Evolutionary conservation across 2,329 filamentous ascomycete genomes (phyloP), one percentile per base, ranked within the genome.

Genomic region (Canariomyces notabilis): DNA sequence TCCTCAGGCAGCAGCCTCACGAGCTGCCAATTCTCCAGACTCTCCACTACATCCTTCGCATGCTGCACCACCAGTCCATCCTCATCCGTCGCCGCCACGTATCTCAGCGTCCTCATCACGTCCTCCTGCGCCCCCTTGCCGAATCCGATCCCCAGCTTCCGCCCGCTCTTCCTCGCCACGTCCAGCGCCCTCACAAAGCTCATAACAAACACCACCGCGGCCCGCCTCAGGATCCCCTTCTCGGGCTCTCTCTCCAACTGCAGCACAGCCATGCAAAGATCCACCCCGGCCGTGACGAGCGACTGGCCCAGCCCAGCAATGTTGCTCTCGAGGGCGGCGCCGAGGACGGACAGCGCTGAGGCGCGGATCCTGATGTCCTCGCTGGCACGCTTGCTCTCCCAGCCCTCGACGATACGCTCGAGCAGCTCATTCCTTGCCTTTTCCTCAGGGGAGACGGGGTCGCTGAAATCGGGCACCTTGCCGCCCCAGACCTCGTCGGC

Each of bases 361-460:
- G 83, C 69, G 1, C 85, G 78, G 54, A 89, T 76, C 4, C 85
- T 74, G 11, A 87, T 69, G 58, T 89, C 85, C 61, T 89, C 85
- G 48, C 74, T 74, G 0, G 82, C 83, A 14, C 74, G 68, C 46
- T 79, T 81, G 51, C 80, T 75, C 53, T 83, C 75, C 85, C 85
- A 88, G 44, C 82, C 83, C 12, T 74, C 67, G 0, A 87, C 70
- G 49, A 88, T 86, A 48, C 73, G 70, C 18, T 71, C 67, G 11
- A 83, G 60, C 37, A 75, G 70, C 22, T 72, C 79, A 46, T 73
- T 73, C 49, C 67, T 72, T 36, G 57, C 65, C 53, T 60, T 71
- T 57, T 70, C 69, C 38, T 69, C 67, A 29, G 70, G 66, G 0
- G 68, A 65, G 5, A 68, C 48, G 7, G 70, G 65, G n/a, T 77